Conservation (phyloP, 2,329 filamentous ascomycete species). For the Aaosphaeria arxii region DNA sequence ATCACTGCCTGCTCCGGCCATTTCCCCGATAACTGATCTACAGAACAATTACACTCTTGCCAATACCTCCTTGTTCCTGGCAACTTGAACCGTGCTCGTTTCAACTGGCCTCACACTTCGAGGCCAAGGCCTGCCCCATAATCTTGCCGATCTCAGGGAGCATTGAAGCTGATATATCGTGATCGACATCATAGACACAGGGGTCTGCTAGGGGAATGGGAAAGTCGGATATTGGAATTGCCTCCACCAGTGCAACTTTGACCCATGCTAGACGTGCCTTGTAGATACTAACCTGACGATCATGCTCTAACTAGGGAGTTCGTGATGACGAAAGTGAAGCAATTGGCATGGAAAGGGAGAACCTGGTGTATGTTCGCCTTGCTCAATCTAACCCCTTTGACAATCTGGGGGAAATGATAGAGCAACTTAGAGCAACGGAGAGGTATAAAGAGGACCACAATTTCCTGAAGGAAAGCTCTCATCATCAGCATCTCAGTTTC, state of each 20-base stretch:
- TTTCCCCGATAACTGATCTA: constrained; percentile 23
- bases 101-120: constrained; percentile 16
- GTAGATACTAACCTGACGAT: constrained; percentile 13
- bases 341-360: constrained; percentile 1
- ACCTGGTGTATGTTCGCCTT: background rate
- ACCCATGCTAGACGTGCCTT: constrained; percentile 5
- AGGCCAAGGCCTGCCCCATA: constrained; percentile 4
- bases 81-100: constrained; percentile 18
- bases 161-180: constrained; percentile 22
- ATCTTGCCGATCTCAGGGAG: constrained; percentile 7
- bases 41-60: constrained; percentile 8
- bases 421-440: background rate
- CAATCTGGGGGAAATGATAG: constrained; percentile 1
- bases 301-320: constrained; percentile 8
- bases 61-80: constrained; percentile 6
- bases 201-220: constrained; percentile 1
- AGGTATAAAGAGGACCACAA: constrained; percentile 30
- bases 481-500: constrained; percentile 15
- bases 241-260: constrained; percentile 2
- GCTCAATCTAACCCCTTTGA: background rate
- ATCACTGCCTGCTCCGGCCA: constrained; percentile 20
- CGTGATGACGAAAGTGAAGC: constrained; percentile 23
- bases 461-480: constrained; percentile 18
- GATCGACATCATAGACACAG: constrained; percentile 25
- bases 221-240: constrained; percentile 11